A percentile compares a stretch with the other conserved stretches of the same genome.
Conservation (phyloP, 2,329 filamentous ascomycete genomes). For the Hymenoscyphus linearis region DNA sequence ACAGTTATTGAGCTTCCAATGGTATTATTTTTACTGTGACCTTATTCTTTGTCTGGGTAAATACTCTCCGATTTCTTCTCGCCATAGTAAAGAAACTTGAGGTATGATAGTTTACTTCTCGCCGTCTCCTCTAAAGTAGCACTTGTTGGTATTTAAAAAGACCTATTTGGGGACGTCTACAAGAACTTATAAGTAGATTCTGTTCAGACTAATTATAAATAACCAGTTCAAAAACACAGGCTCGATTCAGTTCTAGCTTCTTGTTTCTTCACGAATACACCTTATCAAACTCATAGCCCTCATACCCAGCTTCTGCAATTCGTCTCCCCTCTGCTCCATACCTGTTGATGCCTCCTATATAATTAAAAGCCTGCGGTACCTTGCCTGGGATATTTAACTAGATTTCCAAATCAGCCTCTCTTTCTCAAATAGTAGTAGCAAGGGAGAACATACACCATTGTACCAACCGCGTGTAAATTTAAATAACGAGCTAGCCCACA, state of each 20-base stretch:
- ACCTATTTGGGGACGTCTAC: too few relatives aligned
- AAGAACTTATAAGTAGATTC: too few relatives aligned
- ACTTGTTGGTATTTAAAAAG: too few relatives aligned
- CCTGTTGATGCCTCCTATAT: conserved; percentile 6
- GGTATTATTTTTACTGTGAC: background rate
- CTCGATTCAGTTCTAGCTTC: background rate
- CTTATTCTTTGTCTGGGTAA: background rate
- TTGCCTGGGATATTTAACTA: conserved; percentile 8
- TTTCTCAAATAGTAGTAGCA: background rate
- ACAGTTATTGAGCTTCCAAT: background rate
- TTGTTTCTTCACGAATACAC: conserved; percentile 1
- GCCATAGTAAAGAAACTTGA: background rate
- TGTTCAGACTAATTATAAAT: too few relatives aligned
- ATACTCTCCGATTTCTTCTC: background rate
- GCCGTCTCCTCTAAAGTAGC: too few relatives aligned
- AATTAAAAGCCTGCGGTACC: conserved; percentile 4
- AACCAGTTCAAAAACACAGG: background rate
- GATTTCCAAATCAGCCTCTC: background rate
- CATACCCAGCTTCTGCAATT: conserved; percentile 11
- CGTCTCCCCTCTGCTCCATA: conserved; percentile 9
- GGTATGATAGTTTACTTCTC: background rate
- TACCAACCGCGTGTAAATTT: conserved; percentile 34
- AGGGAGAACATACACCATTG: conserved; percentile 28
- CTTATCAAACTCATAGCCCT: conserved; percentile 9
- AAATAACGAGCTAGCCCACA: conserved; percentile 31